Conservation (phyloP, 1,284 basidiomycete species). For the Xerocomus tenax region DNA sequence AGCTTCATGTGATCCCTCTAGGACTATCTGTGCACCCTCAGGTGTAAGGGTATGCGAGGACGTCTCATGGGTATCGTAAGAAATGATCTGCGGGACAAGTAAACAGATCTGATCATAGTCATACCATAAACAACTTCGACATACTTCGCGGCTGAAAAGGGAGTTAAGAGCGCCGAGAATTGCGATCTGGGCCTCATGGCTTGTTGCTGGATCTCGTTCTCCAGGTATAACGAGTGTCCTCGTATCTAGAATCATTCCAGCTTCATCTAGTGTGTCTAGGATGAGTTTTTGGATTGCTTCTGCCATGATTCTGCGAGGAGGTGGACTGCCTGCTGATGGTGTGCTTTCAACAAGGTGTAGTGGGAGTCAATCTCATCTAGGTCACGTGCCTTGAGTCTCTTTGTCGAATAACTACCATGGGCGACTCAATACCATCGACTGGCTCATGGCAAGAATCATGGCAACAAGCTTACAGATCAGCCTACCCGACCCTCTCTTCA, state of each 20-base stretch:
- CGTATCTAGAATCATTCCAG: conserved; percentile 64
- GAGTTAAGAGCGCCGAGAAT: conserved; percentile 87
- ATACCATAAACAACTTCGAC: conserved; percentile 23
- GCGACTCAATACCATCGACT: conserved; percentile 1
- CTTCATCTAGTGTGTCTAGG: conserved; percentile 59
- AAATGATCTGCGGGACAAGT: conserved; percentile 63
- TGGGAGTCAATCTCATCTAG: conserved; percentile 17
- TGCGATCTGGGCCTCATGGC: conserved; percentile 69
- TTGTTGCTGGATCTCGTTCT: conserved; percentile 46
- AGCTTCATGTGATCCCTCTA: conserved; percentile 87
- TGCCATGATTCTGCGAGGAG: conserved; percentile 42
- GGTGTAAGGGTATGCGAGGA: conserved; percentile 65
- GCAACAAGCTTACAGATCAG: conserved; percentile 57
- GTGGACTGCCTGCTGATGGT: not conserved
- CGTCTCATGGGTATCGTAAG: conserved; percentile 72
- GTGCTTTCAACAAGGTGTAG: not conserved
- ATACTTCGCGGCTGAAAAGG: conserved; percentile 74
- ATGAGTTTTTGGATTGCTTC: conserved; percentile 74
- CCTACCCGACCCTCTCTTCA: conserved; percentile 45
- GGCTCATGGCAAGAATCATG: conserved; percentile 31
- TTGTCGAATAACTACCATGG: conserved; percentile 16
- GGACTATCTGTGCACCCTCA: conserved; percentile 75
- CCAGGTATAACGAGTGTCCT: conserved; percentile 64
- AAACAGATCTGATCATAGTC: conserved; percentile 12
- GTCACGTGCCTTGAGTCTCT: conserved; percentile 20